Evolutionary conservation across 2,329 filamentous ascomycete species (phyloP).

Genomic region (Colletotrichum filicis): DNA sequence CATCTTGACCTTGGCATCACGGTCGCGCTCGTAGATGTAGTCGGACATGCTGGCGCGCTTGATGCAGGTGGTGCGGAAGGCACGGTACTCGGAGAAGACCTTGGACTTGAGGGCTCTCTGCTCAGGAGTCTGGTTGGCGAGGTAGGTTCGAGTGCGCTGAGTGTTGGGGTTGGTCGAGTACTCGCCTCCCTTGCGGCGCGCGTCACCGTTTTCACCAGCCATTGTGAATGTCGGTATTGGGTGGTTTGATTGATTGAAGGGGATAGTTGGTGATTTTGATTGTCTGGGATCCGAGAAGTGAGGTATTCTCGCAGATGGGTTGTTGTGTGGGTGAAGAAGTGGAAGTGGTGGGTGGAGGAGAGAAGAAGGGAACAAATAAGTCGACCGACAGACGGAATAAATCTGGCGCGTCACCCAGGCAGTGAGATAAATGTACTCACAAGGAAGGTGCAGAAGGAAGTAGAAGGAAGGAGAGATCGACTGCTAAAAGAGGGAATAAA

Average conservation of each 20-base stretch:
- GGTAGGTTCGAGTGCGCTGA: neutral
- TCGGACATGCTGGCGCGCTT: neutral
- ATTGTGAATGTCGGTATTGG: neutral
- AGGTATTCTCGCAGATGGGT: neutral
- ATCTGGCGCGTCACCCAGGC: neutral
- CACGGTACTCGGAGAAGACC: neutral
- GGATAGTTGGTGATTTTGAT: neutral
- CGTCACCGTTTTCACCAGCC: neutral
- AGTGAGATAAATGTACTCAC: neutral
- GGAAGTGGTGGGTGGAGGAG: neutral
- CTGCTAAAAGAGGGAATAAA: neutral
- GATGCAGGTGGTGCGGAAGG: neutral
- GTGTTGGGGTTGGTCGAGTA: neutral
- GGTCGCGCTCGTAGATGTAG: neutral
- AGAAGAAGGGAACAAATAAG: neutral
- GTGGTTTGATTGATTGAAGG: neutral
- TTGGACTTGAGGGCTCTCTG: neutral
- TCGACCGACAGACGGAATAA: neutral
- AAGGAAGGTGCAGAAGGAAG: neutral
- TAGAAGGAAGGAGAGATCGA: neutral
- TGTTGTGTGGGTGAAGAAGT: neutral
- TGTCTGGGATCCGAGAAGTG: neutral
- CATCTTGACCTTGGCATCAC: neutral
- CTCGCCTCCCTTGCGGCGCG: neutral
- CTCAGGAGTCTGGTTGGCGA: neutral